Evolutionary conservation across 768 basidiomycete species (phyloP).

Genomic region (Amanita polypyramis): DNA sequence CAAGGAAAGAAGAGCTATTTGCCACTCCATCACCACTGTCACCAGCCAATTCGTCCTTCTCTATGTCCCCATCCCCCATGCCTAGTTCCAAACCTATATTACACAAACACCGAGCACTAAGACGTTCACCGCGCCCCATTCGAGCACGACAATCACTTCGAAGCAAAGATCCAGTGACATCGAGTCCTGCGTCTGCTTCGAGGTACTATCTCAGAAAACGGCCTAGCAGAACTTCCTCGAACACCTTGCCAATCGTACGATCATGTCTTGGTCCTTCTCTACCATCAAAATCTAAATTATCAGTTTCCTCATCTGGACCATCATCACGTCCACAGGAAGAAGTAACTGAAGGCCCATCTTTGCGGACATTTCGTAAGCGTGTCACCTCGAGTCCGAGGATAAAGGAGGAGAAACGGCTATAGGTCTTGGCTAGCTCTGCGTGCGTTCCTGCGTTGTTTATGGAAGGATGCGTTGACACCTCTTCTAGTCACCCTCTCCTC

Average conservation of each 20-base stretch:
- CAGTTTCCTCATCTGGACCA: background rate
- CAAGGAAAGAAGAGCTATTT: background rate
- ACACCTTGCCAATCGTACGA: background rate
- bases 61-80: background rate
- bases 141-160: background rate
- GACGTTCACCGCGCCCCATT: slow-evolving; percentile 11
- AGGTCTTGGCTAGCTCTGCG: too few relatives aligned
- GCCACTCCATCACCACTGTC: slow-evolving; percentile 4
- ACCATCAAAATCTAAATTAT: background rate
- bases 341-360: background rate
- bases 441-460: background rate
- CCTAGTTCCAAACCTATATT: background rate
- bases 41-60: background rate
- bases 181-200: slow-evolving; percentile 10
- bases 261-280: background rate
- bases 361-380: background rate
- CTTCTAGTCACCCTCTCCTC: too few relatives aligned
- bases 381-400: background rate
- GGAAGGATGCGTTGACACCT: too few relatives aligned
- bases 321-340: background rate
- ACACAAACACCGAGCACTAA: slow-evolving; percentile 5
- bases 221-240: slow-evolving; percentile 12
- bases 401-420: background rate
- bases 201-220: slow-evolving; percentile 27
- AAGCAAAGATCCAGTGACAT: slow-evolving; percentile 5